A percentile compares a stretch with the other conserved stretches of the same genome.
Evolutionary conservation across 2,329 filamentous ascomycete species (phyloP).

Genomic region (Penicillium crustosum): DNA sequence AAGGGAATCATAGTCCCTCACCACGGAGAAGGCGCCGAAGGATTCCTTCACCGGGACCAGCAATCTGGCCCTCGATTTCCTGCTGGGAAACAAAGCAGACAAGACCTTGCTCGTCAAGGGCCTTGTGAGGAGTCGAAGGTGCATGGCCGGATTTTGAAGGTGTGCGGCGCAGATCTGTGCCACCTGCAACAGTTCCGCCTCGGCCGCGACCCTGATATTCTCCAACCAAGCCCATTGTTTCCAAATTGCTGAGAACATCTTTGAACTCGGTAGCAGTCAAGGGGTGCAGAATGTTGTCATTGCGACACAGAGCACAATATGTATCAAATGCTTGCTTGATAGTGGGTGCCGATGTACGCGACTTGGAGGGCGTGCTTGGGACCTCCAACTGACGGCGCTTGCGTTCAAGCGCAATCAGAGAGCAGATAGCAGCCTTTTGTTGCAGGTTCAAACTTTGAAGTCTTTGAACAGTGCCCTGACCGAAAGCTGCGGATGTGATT

Average conservation of each 20-base stretch:
- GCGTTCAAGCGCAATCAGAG: slow-evolving; percentile 82
- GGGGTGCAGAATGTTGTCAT: slow-evolving; percentile 84
- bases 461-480: slow-evolving; percentile 81
- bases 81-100: slow-evolving; percentile 77
- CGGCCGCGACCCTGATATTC: slow-evolving; percentile 68
- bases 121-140: slow-evolving; percentile 52
- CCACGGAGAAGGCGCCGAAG: slow-evolving; percentile 42
- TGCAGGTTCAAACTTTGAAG: slow-evolving; percentile 88
- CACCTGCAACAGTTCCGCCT: slow-evolving; percentile 57
- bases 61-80: slow-evolving; percentile 71
- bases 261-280: slow-evolving; percentile 90
- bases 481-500: slow-evolving; percentile 84
- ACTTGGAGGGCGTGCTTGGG: slow-evolving; percentile 60
- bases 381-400: slow-evolving; percentile 53
- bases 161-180: slow-evolving; percentile 57
- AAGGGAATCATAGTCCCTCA: slow-evolving; percentile 34
- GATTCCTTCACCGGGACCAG: slow-evolving; percentile 52
- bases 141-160: slow-evolving; percentile 67
- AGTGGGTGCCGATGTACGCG: slow-evolving; percentile 64
- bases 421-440: slow-evolving; percentile 91
- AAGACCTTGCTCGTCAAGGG: slow-evolving; percentile 73
- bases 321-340: slow-evolving; percentile 81
- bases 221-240: slow-evolving; percentile 79
- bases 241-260: slow-evolving; percentile 84
- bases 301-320: slow-evolving; percentile 78